Percentiles rank a stretch among this genome's conserved stretches.
Conservation (phyloP, 2,329 filamentous ascomycete species). For the Cordyceps tenuipes region DNA sequence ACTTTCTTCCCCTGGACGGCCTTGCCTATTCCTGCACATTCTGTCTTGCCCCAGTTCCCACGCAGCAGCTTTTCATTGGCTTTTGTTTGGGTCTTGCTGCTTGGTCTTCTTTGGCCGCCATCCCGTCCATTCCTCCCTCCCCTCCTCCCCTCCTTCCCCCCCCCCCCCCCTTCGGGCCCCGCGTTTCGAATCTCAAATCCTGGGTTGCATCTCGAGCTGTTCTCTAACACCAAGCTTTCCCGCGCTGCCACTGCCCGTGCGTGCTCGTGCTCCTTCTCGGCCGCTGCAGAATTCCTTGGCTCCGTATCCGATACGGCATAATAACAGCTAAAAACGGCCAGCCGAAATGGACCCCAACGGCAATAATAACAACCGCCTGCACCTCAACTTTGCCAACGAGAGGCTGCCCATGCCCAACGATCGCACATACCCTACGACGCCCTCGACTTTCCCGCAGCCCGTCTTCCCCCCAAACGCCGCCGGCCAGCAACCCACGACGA, state of each 20-base stretch:
- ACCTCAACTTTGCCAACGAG: constrained; percentile 60
- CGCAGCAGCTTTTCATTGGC: neutral
- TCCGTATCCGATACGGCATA: neutral
- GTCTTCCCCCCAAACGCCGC: constrained; percentile 43
- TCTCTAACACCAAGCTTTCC: constrained; percentile 11
- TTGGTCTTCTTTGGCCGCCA: neutral
- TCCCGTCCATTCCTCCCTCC: neutral
- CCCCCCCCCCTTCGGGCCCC: constrained; percentile 1
- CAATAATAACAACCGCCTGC: constrained; percentile 51
- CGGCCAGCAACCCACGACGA: constrained; percentile 22
- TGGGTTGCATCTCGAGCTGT: constrained; percentile 4
- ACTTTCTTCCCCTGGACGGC: neutral
- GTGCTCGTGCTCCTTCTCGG: neutral
- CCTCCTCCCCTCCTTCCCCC: neutral
- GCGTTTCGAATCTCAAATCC: constrained; percentile 11
- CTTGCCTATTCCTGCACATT: neutral
- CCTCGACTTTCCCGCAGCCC: constrained; percentile 92
- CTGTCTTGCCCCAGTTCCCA: neutral
- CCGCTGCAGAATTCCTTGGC: neutral
- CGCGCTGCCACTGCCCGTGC: too few species aligned
- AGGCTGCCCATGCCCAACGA: constrained; percentile 53
- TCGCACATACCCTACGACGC: constrained; percentile 75
- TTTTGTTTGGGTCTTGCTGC: neutral
- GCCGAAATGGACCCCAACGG: constrained; percentile 41
- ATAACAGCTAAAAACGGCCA: constrained; percentile 4